Base-by-base conservation (phyloP, 2,329 filamentous ascomycete species). In the Aspergillus bombycis region DNA sequence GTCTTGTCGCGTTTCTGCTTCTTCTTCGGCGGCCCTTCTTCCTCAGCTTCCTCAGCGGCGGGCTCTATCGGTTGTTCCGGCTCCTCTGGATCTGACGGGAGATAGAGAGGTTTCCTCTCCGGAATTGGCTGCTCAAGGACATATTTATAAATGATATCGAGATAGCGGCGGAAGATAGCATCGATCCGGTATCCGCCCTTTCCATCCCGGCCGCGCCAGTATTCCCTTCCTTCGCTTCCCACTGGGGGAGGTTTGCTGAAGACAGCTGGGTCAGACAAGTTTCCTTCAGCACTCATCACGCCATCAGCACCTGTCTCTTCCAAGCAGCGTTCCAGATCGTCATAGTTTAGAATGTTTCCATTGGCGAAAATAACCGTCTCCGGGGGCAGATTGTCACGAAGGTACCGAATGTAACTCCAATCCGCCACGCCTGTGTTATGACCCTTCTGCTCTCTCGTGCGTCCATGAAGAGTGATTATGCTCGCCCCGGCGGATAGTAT, bases 351-450 rank as follows among this genome's bases (percentile, higher is more conserved):
- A 41, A 97, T 90, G 74, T 99, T 99, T 14, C 95, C 95, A 77
- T 99, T 99, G 4, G 95, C 95, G 75, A 99, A 98, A 3, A 99
- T 87, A 28, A 99, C 95, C 9, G 93, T 96, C 55, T 97, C 93
- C 1, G 85, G 81, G 0, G 94, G 94, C 34, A 99, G 80, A 65
- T 90, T 91, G 12, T 97, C 92, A 56, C 95, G 85, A 67, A 99
- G 79, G 73, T 91, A 94, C 5, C 89, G 86, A 62, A 99, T 89
- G 73, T 91, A 87, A n/a, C 81, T 82, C 95, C 95, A 99, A 79
- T 99, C 93, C 5, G 95, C 95, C 41, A 98, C 71, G 0, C 95
- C 95, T 0, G 95, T 99, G 73, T 96, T 86, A 75, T 99, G 95
- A 0, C 95, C 94, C 81, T 99, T 99, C 77, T 98, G 94, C 72